phyloP scores from a whole-genome alignment of 1,139 yeast genomes.

The Debaryomyces subglobosus region DNA sequence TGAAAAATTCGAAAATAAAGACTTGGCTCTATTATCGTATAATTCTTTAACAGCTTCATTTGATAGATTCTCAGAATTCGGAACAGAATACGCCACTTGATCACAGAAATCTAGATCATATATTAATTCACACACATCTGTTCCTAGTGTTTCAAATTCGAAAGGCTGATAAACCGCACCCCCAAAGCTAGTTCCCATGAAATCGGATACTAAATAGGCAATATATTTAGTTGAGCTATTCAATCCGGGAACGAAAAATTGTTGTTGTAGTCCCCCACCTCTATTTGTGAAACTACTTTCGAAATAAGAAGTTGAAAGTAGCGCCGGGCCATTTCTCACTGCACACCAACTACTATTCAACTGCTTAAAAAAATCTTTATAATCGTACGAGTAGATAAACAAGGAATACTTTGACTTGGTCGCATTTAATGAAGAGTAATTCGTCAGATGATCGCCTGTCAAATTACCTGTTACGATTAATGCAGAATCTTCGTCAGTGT shows the following conservation, averaged over 20 bases:
- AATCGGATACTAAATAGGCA: constrained; percentile 65
- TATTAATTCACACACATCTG: constrained; percentile 68
- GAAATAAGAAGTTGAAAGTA: constrained; percentile 26
- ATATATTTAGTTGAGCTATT: constrained; percentile 64
- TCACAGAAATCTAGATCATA: constrained; percentile 77
- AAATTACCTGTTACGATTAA: constrained; percentile 68
- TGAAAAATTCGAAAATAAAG: constrained; percentile 65
- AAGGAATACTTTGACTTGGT: constrained; percentile 44
- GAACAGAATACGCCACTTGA: constrained; percentile 87
- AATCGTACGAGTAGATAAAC: constrained; percentile 48
- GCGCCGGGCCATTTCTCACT: constrained; percentile 51
- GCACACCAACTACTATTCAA: constrained; percentile 77
- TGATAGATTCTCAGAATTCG: constrained; percentile 45
- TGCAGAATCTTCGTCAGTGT: constrained; percentile 73
- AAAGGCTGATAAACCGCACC: constrained; percentile 68
- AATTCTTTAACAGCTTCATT: constrained; percentile 29
- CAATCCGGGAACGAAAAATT: constrained; percentile 63
- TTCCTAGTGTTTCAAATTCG: constrained; percentile 60
- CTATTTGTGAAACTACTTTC: constrained; percentile 49
- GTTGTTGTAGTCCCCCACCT: constrained; percentile 55
- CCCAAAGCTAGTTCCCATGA: constrained; percentile 48
- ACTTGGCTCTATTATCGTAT: constrained; percentile 67
- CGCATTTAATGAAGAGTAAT: constrained; percentile 27
- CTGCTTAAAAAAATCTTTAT: constrained; percentile 38
- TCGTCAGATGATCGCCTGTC: constrained; percentile 25